These are phyloP conservation scores for Pseudevernia furfuracea DNA, from an alignment of 495 filamentous ascomycete species.

Conservation along the genomic window DNA sequence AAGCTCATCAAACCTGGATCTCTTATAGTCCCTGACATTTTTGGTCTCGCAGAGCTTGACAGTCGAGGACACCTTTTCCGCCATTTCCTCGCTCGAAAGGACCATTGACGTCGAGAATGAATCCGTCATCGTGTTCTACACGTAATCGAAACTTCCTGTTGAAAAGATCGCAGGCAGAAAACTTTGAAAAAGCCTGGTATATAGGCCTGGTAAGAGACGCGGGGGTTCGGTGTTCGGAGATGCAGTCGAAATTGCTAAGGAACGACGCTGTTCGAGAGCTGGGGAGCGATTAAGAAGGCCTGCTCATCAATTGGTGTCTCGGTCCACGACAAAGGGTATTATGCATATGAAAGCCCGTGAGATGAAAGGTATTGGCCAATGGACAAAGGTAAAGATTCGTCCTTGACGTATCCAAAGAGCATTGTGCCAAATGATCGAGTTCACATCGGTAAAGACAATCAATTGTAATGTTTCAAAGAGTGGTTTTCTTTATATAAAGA, in stretches of 20 bases:
- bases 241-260: background rate
- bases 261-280: background rate
- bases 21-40: background rate
- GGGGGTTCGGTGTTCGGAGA: background rate
- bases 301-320: background rate
- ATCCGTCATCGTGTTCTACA: background rate
- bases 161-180: background rate
- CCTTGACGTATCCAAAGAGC: background rate
- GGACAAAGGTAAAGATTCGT: background rate
- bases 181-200: background rate
- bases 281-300: background rate
- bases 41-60: background rate
- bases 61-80: background rate
- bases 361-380: background rate
- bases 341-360: background rate
- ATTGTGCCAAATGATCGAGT: background rate
- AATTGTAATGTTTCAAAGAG: background rate
- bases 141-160: background rate
- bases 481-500: background rate
- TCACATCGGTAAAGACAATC: background rate
- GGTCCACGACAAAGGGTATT: background rate
- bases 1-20: constrained; percentile 11
- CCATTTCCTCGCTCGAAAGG: background rate
- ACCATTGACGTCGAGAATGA: background rate
- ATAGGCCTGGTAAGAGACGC: background rate